Conservation (phyloP, 768 basidiomycete species). For the Lentinus tigrinus region DNA sequence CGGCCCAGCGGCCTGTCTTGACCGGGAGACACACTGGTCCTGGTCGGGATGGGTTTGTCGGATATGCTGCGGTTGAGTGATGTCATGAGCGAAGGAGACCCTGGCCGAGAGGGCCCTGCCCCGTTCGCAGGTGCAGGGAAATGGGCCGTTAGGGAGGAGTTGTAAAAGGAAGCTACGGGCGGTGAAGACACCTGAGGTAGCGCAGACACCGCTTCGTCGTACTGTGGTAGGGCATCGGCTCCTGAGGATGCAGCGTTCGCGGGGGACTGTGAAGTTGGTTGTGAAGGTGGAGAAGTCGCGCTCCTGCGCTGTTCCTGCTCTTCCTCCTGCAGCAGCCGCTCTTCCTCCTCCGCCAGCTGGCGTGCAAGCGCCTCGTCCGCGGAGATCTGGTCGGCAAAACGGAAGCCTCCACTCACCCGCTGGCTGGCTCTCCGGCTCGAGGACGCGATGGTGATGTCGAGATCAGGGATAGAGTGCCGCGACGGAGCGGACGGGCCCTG, state of each 20-base stretch:
- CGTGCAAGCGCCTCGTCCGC: constrained; percentile 49
- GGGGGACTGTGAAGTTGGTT: not conserved
- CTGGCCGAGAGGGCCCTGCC: not conserved
- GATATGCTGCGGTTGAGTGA: constrained; percentile 9
- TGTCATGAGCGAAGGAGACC: not conserved
- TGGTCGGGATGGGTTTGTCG: constrained; percentile 11
- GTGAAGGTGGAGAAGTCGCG: not conserved
- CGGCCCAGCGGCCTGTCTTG: not conserved
- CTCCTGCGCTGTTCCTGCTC: constrained; percentile 25
- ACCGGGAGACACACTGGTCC: not conserved
- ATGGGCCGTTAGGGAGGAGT: not conserved
- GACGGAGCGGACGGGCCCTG: constrained; percentile 2
- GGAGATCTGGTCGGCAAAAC: constrained; percentile 18
- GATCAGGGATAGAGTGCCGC: constrained; percentile 1
- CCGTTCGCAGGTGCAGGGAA: not conserved
- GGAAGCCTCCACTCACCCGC: not conserved
- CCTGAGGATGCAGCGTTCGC: not conserved
- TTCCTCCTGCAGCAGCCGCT: constrained; percentile 32
- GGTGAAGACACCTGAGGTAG: not conserved
- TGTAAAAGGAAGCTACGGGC: not conserved
- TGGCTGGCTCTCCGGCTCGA: not conserved
- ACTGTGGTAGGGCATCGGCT: constrained; percentile 8
- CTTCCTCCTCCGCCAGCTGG: constrained; percentile 37
- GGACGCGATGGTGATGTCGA: not conserved
- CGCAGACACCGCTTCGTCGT: constrained; percentile 11